Conservation (phyloP, 2,329 filamentous ascomycete genomes). For the Phyllosticta citrichinensis region DNA sequence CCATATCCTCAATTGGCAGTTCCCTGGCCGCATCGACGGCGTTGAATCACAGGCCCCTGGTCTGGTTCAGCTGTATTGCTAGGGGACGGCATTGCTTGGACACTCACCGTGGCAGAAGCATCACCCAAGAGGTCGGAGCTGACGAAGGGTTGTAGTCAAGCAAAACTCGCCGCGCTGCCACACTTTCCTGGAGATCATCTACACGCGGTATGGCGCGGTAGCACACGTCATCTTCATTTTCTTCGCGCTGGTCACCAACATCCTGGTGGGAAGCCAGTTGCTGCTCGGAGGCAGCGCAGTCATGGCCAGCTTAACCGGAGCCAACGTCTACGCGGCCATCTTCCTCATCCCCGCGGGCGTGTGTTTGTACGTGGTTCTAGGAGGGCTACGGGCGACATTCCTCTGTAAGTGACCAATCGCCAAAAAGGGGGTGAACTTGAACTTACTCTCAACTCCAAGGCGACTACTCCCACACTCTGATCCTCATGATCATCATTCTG, state of each 20-base stretch:
- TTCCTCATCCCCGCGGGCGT: constrained; percentile 35
- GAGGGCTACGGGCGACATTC: constrained; percentile 33
- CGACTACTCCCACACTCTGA: constrained; percentile 30
- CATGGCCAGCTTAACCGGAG: constrained; percentile 33
- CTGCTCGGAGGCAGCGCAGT: constrained; percentile 31
- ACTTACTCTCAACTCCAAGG: not conserved
- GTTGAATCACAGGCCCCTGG: too few relatives aligned
- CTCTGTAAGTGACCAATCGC: constrained; percentile 15
- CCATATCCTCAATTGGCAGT: too few relatives aligned
- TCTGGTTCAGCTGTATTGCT: too few relatives aligned
- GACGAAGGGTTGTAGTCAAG: constrained; percentile 36
- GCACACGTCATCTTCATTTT: constrained; percentile 45
- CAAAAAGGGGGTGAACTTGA: not conserved
- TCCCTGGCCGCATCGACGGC: too few relatives aligned
- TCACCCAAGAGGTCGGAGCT: not conserved
- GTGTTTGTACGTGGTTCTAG: constrained; percentile 25
- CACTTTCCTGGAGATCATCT: constrained; percentile 44
- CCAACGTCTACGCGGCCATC: constrained; percentile 35
- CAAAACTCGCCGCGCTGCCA: constrained; percentile 44
- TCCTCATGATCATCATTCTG: constrained; percentile 36
- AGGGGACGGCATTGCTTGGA: too few relatives aligned
- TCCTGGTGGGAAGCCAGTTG: constrained; percentile 37
- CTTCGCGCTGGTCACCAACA: constrained; percentile 41
- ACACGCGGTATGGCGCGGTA: constrained; percentile 35
- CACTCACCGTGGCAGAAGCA: too few relatives aligned